Conservation (phyloP, 2,329 filamentous ascomycete species). For the Westerdykella sp. region DNA sequence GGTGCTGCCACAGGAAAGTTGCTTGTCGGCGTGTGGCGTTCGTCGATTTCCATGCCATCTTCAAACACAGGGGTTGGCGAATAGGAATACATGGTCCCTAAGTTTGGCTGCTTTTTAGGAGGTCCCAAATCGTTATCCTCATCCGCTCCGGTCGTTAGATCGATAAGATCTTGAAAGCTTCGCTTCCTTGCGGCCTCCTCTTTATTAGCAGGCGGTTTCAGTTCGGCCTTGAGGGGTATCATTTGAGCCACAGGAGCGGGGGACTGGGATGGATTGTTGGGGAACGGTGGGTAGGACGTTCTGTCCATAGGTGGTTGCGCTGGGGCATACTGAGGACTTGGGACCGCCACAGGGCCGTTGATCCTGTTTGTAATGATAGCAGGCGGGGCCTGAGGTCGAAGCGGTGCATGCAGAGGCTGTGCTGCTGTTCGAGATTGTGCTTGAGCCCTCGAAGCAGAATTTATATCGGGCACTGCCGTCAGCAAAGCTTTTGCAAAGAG, state of each 20-base stretch:
- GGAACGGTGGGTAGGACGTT: constrained; percentile 12
- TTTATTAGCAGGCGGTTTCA: constrained; percentile 42
- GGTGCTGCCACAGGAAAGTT: constrained; percentile 20
- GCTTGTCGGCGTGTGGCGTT: constrained; percentile 5
- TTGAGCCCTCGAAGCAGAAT: constrained; percentile 20
- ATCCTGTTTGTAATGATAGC: constrained; percentile 15
- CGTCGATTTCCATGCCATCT: constrained; percentile 11
- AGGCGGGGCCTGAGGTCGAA: constrained; percentile 5
- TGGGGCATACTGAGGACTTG: constrained; percentile 12
- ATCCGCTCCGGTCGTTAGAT: constrained; percentile 45
- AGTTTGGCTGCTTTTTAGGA: constrained; percentile 27
- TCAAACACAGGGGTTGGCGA: constrained; percentile 8
- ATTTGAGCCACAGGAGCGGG: constrained; percentile 28
- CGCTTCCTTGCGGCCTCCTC: constrained; percentile 52
- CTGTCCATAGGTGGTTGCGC: constrained; percentile 9
- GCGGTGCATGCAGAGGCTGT: constrained; percentile 5
- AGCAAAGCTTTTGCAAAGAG: constrained; percentile 49
- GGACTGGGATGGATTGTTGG: constrained; percentile 10
- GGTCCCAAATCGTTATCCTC: constrained; percentile 40
- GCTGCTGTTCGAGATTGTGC: constrained; percentile 8
- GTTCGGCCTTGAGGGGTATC: constrained; percentile 21
- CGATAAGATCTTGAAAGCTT: constrained; percentile 49
- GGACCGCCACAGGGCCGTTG: constrained; percentile 12
- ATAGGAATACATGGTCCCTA: constrained; percentile 10
- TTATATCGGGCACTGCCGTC: constrained; percentile 40